Evolutionary conservation across 208 protist species (phyloP).

Genomic region (Leishmania aethiopica): DNA sequence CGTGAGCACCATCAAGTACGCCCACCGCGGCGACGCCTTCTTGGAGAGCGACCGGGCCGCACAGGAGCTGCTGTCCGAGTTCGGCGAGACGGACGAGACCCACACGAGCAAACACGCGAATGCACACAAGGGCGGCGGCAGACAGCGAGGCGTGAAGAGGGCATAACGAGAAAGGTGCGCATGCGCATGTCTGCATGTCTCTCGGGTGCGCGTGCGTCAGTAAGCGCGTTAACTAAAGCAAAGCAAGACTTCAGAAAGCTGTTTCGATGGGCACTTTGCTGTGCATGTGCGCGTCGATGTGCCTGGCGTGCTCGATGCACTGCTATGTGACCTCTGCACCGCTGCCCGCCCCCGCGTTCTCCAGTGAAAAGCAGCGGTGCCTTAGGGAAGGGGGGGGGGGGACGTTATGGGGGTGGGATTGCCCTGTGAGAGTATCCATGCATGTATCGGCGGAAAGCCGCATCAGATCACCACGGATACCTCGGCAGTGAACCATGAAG

Average conservation of each 20-base stretch:
- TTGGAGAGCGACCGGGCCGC: constrained; percentile 39
- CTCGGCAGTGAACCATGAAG: not conserved
- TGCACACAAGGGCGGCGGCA: not conserved
- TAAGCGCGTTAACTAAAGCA: not conserved
- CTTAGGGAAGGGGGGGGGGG: not conserved
- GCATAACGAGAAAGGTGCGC: not conserved
- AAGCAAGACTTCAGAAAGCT: not conserved
- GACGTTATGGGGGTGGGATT: not conserved
- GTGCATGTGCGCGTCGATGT: not conserved
- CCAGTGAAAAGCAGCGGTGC: not conserved
- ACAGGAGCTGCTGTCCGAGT: constrained; percentile 62
- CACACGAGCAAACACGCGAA: constrained; percentile 14
- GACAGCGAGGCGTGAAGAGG: constrained; percentile 7
- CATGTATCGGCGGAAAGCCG: not conserved
- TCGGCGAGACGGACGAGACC: constrained; percentile 37
- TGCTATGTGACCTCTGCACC: not conserved
- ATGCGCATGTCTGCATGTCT: not conserved
- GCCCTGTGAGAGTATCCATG: not conserved
- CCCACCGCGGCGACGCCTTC: constrained; percentile 35
- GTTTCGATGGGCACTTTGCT: not conserved
- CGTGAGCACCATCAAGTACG: constrained; percentile 80
- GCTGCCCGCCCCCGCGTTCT: not conserved
- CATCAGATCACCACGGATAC: not conserved
- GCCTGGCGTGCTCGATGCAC: not conserved
- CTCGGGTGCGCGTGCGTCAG: not conserved